Conservation (phyloP, 2,329 filamentous ascomycete genomes). For the Fonsecaea multimorphosa region DNA sequence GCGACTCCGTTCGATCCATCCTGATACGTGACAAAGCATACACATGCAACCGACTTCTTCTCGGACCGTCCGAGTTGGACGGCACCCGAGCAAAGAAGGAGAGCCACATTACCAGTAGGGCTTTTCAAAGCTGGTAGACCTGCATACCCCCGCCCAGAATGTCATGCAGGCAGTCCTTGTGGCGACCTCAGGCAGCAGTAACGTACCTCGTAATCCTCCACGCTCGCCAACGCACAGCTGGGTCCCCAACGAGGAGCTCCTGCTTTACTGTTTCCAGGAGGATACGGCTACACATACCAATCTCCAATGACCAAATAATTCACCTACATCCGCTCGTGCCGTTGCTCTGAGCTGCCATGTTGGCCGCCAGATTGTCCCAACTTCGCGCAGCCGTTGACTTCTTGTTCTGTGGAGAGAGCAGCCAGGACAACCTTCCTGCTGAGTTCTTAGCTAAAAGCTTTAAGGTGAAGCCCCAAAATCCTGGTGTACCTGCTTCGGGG, state of each 20-base stretch:
- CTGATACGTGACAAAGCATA: background rate
- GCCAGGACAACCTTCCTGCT: background rate
- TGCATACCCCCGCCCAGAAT: background rate
- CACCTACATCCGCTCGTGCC: background rate
- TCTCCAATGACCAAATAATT: background rate
- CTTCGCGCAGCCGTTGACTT: background rate
- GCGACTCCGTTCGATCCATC: background rate
- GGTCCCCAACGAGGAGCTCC: background rate
- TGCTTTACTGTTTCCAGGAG: background rate
- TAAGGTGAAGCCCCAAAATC: background rate
- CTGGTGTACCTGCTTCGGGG: background rate
- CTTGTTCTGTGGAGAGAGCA: background rate
- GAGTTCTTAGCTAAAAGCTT: background rate
- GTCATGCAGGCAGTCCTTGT: background rate
- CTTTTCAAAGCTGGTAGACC: background rate
- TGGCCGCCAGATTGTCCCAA: background rate
- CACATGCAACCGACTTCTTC: background rate
- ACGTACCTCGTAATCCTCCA: background rate
- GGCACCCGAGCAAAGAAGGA: background rate
- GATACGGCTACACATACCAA: background rate
- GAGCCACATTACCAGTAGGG: background rate
- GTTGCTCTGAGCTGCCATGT: background rate
- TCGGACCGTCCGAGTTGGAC: no score
- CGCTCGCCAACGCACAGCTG: conserved; percentile 1
- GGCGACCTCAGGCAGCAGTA: background rate